Percentiles rank a stretch among this genome's conserved stretches.
phyloP scores from a whole-genome alignment of 139 green algal genomes.

The Chlamydomonas eustigma region DNA sequence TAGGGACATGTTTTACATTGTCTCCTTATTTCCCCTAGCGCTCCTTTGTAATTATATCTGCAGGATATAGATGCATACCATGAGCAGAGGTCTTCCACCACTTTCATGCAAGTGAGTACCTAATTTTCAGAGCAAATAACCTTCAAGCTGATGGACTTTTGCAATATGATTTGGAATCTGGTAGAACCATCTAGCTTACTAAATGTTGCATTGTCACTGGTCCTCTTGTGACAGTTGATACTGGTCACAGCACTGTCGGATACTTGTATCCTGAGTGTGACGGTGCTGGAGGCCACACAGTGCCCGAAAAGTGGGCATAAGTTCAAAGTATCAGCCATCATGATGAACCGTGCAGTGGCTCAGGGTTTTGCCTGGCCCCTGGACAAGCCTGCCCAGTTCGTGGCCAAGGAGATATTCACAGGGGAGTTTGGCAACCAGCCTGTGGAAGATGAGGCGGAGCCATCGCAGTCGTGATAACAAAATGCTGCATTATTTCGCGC shows the following conservation, averaged over 20 bases:
- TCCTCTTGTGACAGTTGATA: background rate
- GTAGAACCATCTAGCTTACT: too few relatives aligned
- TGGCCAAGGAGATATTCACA: constrained; percentile 1
- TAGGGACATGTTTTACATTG: too few relatives aligned
- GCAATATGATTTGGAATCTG: too few relatives aligned
- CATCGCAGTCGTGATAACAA: too few relatives aligned
- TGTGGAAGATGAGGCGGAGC: too few relatives aligned
- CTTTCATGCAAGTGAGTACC: constrained; percentile 1
- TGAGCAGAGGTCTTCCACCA: background rate
- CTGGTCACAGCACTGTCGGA: background rate
- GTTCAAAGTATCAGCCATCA: constrained; percentile 13
- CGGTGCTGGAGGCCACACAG: background rate
- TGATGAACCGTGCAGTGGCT: background rate
- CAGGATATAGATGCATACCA: constrained; percentile 2
- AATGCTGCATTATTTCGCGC: too few relatives aligned
- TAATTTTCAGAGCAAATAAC: too few relatives aligned
- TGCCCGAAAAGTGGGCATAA: background rate
- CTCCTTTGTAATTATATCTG: background rate
- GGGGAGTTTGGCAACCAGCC: constrained; percentile 7
- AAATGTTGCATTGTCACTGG: too few relatives aligned
- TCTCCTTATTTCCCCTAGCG: too few relatives aligned
- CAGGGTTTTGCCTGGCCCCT: background rate
- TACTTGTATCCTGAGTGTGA: background rate
- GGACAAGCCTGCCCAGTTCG: constrained; percentile 7
- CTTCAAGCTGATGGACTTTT: too few relatives aligned